These are phyloP conservation scores for Raddia guianensis DNA, from an alignment of 176 grass and related monocot species.

Conservation along the genomic window DNA sequence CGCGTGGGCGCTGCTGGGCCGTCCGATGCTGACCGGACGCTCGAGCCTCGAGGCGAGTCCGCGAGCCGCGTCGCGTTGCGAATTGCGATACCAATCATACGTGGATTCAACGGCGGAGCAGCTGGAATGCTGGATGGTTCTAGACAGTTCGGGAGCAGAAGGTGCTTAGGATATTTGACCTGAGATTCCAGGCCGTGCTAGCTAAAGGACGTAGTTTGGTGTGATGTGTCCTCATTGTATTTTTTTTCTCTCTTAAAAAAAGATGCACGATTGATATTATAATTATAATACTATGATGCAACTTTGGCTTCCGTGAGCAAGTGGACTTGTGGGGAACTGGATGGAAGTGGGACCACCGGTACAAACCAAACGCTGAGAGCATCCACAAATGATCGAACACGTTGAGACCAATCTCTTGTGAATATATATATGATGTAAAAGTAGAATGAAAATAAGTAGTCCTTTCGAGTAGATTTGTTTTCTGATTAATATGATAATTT, in stretches of 20 bases:
- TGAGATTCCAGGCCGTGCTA: background rate
- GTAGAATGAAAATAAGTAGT: too few species aligned
- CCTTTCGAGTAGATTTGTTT: too few species aligned
- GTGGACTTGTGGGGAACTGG: background rate
- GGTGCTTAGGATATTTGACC: conserved; percentile 22
- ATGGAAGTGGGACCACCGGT: background rate
- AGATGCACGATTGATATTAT: too few species aligned
- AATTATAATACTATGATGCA: background rate
- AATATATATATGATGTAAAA: too few species aligned
- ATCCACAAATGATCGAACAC: too few species aligned
- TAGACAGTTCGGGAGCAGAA: conserved; percentile 34
- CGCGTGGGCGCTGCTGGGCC: background rate
- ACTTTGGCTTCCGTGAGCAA: background rate
- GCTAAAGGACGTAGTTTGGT: background rate
- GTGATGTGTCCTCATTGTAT: background rate
- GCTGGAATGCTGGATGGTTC: conserved; percentile 18
- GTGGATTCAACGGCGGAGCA: too few species aligned
- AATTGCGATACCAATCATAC: background rate
- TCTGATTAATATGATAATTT: too few species aligned
- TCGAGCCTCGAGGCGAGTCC: too few species aligned
- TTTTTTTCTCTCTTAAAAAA: background rate
- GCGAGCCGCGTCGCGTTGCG: background rate
- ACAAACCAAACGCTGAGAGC: too few species aligned
- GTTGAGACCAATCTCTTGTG: too few species aligned
- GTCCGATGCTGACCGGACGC: conserved; percentile 9